Base-by-base conservation (phyloP, 2,329 filamentous ascomycete species). In the Cryphonectria japonica region DNA sequence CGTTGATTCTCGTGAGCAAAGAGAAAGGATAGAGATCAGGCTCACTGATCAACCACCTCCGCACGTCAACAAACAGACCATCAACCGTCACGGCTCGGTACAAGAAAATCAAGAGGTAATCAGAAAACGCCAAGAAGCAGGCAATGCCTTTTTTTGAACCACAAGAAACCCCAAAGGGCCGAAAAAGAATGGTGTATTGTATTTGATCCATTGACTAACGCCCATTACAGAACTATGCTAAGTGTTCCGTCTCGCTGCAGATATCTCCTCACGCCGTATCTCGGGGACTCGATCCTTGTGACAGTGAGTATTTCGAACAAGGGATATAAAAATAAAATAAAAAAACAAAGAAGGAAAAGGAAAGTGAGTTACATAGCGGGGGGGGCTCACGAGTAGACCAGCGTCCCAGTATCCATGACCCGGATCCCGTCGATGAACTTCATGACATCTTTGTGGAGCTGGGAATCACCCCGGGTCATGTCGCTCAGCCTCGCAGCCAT, bases 181-280 rank as follows among this genome's bases (percentile, higher is more conserved):
- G 5, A 39, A 39, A 39, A 39, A 39, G 37, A 39, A 39, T 11
- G 8, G 37, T 4, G 37, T 39, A 22, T 2, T 67, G 19, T 52
- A 7, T 52, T 50, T 50, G 46, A 19, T 39, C 9, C 37, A 39
- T 59, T n/a, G 29, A 19, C 22, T 26, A 13, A 11, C 50, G n/a
- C 9, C 2, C 11, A 26, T 67, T 34, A 80, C 16, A 81, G 74
- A 52, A 74, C 70, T 67, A 81, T 78, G 37, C 76, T 75, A 70
- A 82, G 71, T n/a, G 77, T 78, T 14, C 79, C 80, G 43, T 82
- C 78, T 46, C 77, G 70, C 59, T 75, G 75, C 39, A 78, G 67
- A 61, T 78, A 77, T 59, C 77, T 75, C 3, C 72, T 74, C 26
- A 82, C 69, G 37, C 74, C 77, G 70, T 82, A 81, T 52, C 80